These are phyloP conservation scores for Roridomyces roridus DNA, from an alignment of 768 basidiomycete species.

Conservation along the genomic window DNA sequence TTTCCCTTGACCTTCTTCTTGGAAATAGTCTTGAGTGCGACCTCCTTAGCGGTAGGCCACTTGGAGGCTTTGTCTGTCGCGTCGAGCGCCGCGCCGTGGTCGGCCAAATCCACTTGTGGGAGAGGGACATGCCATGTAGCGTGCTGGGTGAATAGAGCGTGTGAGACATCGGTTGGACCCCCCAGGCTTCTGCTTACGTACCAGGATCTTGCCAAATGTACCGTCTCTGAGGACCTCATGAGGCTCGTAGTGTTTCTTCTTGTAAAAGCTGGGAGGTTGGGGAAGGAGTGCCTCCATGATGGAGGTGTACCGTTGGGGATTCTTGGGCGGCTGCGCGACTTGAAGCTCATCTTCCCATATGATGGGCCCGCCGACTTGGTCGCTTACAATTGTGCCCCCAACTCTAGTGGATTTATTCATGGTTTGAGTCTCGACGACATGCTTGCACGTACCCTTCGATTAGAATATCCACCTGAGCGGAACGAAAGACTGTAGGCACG, in stretches of 20 bases:
- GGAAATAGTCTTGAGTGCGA: conserved; percentile 88
- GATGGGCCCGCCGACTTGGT: no score
- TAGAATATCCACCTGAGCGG: no score
- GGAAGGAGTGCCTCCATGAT: conserved; percentile 70
- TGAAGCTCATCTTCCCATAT: no score
- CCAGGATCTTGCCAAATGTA: conserved; percentile 91
- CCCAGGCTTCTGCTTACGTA: conserved; percentile 34
- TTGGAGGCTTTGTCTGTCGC: conserved; percentile 13
- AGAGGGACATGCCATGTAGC: conserved; percentile 81
- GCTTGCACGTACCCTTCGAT: no score
- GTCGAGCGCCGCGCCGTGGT: conserved; percentile 60
- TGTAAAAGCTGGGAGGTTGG: conserved; percentile 84
- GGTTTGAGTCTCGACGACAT: no score
- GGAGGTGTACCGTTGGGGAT: no score
- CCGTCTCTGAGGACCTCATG: conserved; percentile 80
- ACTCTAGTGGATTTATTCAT: no score
- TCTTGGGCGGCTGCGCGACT: no score
- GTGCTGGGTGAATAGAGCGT: conserved; percentile 43
- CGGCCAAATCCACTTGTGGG: conserved; percentile 60
- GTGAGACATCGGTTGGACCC: background rate
- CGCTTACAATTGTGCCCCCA: no score
- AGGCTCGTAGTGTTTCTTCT: conserved; percentile 84
- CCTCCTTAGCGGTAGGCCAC: conserved; percentile 61
- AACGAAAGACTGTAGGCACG: no score
- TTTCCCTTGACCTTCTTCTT: conserved; percentile 97